A percentile compares a stretch with the other conserved stretches of the same genome.
Evolutionary conservation across 129 eudicot species (phyloP).

Genomic region (Saussurea involucrata): DNA sequence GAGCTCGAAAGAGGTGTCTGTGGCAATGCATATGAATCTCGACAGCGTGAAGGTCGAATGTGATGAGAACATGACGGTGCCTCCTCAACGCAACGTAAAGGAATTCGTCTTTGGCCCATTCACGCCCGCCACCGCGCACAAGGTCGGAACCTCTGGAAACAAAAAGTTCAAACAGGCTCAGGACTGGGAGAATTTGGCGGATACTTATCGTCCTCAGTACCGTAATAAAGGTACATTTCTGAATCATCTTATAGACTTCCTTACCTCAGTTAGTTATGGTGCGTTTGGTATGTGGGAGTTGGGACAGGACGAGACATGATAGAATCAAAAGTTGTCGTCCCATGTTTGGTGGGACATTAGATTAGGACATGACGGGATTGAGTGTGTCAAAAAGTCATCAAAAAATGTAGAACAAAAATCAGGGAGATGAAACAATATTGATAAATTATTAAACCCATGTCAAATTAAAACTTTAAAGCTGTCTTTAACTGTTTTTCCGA

Average conservation of each 20-base stretch:
- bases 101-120: conserved; percentile 74
- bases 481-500: not conserved
- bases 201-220: conserved; percentile 50
- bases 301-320: not conserved
- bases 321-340: not conserved
- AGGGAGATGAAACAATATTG: not conserved
- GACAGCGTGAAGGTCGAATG: conserved; percentile 25
- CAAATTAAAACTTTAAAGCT: not conserved
- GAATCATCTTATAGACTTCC: not conserved
- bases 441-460: not conserved
- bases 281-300: not conserved
- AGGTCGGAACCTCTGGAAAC: conserved; percentile 22
- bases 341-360: not conserved
- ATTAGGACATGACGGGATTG: not conserved
- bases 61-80: conserved; percentile 31
- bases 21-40: conserved; percentile 25
- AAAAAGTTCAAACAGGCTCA: conserved; percentile 37
- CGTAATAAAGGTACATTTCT: conserved; percentile 47
- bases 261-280: not conserved
- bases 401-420: not conserved
- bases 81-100: conserved; percentile 33
- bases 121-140: conserved; percentile 35
- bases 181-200: conserved; percentile 61
- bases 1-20: conserved; percentile 35
- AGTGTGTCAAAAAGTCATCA: not conserved